Conservation (phyloP, 2,329 filamentous ascomycete species). For the Colletotrichum lupini region DNA sequence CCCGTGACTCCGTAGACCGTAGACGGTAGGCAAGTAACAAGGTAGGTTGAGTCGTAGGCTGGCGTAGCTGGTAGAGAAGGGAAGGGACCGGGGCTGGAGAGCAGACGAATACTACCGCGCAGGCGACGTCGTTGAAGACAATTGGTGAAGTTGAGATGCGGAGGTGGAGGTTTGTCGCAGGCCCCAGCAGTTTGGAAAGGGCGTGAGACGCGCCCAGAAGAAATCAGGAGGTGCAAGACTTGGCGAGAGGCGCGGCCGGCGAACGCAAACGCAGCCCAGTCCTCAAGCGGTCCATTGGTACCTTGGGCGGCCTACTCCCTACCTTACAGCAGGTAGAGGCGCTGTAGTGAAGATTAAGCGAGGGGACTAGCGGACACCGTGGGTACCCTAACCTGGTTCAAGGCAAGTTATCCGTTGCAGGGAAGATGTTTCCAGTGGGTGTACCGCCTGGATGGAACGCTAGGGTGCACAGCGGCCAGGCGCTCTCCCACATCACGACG, state of each 20-base stretch:
- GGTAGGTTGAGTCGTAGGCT: background rate
- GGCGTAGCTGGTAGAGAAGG: background rate
- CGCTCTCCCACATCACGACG: slow-evolving; percentile 12
- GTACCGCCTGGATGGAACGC: slow-evolving; percentile 25
- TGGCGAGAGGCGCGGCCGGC: slow-evolving; percentile 22
- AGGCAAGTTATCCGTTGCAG: background rate
- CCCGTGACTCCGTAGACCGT: too few species aligned
- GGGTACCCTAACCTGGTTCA: background rate
- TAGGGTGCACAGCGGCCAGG: background rate
- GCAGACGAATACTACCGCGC: background rate
- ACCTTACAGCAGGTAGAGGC: background rate
- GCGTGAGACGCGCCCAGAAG: slow-evolving; percentile 29
- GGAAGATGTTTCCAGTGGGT: slow-evolving; percentile 10
- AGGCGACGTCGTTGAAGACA: background rate
- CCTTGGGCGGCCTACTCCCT: background rate
- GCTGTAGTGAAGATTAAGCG: background rate
- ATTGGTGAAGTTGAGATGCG: background rate
- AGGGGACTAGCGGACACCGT: background rate
- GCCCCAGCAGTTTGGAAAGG: slow-evolving; percentile 6
- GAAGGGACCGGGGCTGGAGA: background rate
- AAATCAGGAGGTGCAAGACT: slow-evolving; percentile 30
- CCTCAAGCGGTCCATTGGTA: background rate
- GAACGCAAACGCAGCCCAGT: background rate
- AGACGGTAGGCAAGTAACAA: background rate
- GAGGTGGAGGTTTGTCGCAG: slow-evolving; percentile 26